Base-by-base conservation (phyloP, 1,139 yeast species). In the Suhomyces bokatorum region DNA sequence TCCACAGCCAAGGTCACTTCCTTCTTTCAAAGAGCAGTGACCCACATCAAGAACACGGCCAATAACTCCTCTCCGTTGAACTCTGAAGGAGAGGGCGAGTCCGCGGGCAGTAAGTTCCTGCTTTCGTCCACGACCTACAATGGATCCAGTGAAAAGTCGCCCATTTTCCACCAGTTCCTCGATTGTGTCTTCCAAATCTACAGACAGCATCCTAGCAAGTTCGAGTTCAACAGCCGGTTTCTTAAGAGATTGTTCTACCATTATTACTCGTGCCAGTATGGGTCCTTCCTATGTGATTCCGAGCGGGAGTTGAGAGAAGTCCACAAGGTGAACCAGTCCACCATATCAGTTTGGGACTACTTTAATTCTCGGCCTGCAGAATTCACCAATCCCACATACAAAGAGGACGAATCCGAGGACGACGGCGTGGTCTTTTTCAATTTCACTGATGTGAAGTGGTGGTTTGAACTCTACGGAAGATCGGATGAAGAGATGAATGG, bases 301-400 rank as follows among this genome's bases (percentile, higher is more conserved):
- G 97, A 93, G 58, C 64, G 70, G 39, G 96, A 89, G 50, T 57
- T 68, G 9, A 66, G 64, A 26, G 54, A 58, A 26, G 51, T 57
- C 0, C 65, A 72, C 22, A 60, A 71, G 12, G 66, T 79, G 0
- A 62, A 58, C 8, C 59, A 67, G 2, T 68, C 73, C 13, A 87
- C 97, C 0, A 73, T 87, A 16, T 83, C 95, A 11, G 96, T 87
- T 1, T 93, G 99, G 99, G 96, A 90, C 64, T 90, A 93, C 60
- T 93, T 93, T 68, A 72, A 81, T 46, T 87, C 96, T 2, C 70
- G 97, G 29, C 76, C 75, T 22, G 64, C 62, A n/a, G 96, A 89
- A 60, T 93, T 90, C 58, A 63, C 73, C 1, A 88, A 87, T 59
- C 67, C 65, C 10, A 54, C 53, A 2, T 89, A 78, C 56, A 53